phyloP scores from a whole-genome alignment of 495 filamentous ascomycete species.

The Viridothelium virens region DNA sequence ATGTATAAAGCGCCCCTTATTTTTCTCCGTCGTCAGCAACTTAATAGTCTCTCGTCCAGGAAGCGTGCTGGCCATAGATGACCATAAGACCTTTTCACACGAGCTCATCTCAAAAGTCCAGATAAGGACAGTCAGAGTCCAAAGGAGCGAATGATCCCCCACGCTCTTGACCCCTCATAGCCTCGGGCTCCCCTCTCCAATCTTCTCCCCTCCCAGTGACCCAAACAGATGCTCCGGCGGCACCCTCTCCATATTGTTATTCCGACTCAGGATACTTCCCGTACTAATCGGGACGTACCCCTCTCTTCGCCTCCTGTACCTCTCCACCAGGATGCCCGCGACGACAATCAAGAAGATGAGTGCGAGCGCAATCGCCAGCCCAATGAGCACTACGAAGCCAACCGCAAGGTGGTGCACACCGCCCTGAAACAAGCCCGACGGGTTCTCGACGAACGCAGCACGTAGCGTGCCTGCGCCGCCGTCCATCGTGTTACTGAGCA shows the following conservation, averaged over 20 bases:
- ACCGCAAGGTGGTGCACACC: slow-evolving; percentile 55
- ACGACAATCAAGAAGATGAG: slow-evolving; percentile 84
- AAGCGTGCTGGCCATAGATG: not conserved
- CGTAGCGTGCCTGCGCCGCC: slow-evolving; percentile 64
- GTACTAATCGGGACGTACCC: slow-evolving; percentile 81
- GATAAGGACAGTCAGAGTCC: too few species aligned
- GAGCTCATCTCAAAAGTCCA: too few species aligned
- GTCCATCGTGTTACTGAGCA: slow-evolving; percentile 60
- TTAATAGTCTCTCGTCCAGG: not conserved
- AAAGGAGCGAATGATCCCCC: not conserved
- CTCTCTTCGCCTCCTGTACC: slow-evolving; percentile 72
- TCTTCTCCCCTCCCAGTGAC: slow-evolving; percentile 27
- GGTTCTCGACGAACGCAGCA: slow-evolving; percentile 66
- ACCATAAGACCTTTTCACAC: too few species aligned
- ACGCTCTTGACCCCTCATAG: not conserved
- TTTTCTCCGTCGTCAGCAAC: too few species aligned
- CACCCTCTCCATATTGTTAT: slow-evolving; percentile 66
- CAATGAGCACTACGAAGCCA: slow-evolving; percentile 84
- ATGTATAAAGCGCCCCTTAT: not conserved
- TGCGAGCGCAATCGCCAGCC: slow-evolving; percentile 80
- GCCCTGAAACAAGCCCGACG: slow-evolving; percentile 52
- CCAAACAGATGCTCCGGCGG: slow-evolving; percentile 76
- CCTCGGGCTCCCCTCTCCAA: not conserved
- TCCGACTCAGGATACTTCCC: slow-evolving; percentile 57
- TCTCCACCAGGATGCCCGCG: slow-evolving; percentile 72